Conservation (phyloP, 2,329 filamentous ascomycete genomes). For the Verticillium tricorpus region DNA sequence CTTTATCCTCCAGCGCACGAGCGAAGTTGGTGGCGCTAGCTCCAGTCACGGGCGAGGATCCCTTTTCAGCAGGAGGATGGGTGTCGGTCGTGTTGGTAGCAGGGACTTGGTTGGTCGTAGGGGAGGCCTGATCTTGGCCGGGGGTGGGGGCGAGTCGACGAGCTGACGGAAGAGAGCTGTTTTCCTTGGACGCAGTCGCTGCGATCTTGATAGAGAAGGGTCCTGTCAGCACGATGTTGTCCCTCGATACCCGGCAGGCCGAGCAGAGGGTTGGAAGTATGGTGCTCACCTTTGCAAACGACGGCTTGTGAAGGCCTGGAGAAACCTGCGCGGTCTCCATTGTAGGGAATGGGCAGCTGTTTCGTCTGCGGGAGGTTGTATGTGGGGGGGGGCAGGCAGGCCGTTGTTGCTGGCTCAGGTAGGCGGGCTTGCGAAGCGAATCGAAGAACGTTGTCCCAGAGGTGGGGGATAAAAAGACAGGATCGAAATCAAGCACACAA, state of each 20-base stretch:
- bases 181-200: slow-evolving; percentile 39
- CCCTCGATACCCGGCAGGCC: not conserved
- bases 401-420: not conserved
- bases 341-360: not conserved
- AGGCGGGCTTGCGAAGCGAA: not conserved
- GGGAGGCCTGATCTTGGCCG: slow-evolving; percentile 6
- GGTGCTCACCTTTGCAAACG: slow-evolving; percentile 68
- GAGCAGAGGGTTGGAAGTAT: not conserved
- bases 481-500: slow-evolving; percentile 47
- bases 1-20: not conserved
- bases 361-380: not conserved
- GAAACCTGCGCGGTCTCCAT: slow-evolving; percentile 46
- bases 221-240: slow-evolving; percentile 14
- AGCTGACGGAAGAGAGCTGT: slow-evolving; percentile 23
- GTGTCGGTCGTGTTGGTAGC: not conserved
- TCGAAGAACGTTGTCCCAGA: not conserved
- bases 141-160: slow-evolving; percentile 17
- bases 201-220: slow-evolving; percentile 35
- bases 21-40: not conserved
- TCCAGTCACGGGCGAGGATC: not conserved
- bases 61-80: not conserved
- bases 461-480: not conserved
- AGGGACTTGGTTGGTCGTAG: not conserved
- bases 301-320: slow-evolving; percentile 52
- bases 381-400: not conserved